These are phyloP conservation scores for Trichosporon ovoides DNA, from an alignment of 1,284 basidiomycete genomes.

Conservation along the genomic window DNA sequence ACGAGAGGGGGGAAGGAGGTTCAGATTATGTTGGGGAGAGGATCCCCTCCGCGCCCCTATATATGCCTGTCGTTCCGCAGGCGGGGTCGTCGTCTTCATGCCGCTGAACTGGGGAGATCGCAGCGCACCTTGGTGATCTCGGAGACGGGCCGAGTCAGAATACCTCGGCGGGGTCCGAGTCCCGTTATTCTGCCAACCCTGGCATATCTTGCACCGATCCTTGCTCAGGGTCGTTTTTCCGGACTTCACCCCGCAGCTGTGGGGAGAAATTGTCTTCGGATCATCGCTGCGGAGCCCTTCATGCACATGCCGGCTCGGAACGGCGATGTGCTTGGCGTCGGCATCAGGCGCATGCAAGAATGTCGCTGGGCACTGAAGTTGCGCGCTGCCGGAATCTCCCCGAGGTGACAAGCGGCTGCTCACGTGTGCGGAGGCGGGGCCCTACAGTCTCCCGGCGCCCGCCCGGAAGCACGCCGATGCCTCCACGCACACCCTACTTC, in stretches of 20 bases:
- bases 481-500: no score
- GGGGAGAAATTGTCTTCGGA: not conserved
- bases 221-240: not conserved
- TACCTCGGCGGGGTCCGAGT: conserved; percentile 1
- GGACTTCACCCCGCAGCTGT: not conserved
- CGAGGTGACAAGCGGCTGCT: no score
- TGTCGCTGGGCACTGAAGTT: no score
- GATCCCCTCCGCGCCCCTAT: not conserved
- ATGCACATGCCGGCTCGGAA: not conserved
- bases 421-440: no score
- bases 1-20: not conserved
- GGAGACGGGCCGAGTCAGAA: not conserved
- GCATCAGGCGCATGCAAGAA: no score
- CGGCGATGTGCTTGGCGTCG: no score
- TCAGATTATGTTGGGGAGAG: not conserved
- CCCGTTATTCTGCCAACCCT: not conserved
- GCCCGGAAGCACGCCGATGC: no score
- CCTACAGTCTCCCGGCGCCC: no score
- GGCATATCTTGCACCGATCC: not conserved
- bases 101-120: not conserved
- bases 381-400: no score
- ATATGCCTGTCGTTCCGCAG: not conserved
- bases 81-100: not conserved
- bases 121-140: not conserved
- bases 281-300: not conserved